These are phyloP conservation scores for Halophytophthora batemanensis DNA, from an alignment of 352 stramenopile genomes.

Conservation along the genomic window DNA sequence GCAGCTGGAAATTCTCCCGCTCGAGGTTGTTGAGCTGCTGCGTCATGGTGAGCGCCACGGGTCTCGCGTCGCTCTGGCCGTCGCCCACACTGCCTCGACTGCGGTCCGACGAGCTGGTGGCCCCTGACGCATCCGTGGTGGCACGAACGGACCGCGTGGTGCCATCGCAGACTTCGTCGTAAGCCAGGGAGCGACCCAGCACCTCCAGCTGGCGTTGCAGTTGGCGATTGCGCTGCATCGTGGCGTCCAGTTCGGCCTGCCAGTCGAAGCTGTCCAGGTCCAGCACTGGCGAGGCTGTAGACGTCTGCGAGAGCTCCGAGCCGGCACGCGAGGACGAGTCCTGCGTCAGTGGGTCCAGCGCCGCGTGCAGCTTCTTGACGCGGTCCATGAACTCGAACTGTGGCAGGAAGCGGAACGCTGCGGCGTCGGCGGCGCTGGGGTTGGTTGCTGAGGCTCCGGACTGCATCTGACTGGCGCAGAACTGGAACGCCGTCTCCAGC, in stretches of 20 bases:
- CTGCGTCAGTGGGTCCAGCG: constrained; percentile 38
- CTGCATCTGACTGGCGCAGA: constrained; percentile 59
- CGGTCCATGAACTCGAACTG: constrained; percentile 74
- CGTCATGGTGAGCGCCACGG: constrained; percentile 55
- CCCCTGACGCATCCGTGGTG: constrained; percentile 42
- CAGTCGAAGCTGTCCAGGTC: constrained; percentile 42
- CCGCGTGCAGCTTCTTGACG: constrained; percentile 61
- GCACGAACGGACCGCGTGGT: constrained; percentile 26
- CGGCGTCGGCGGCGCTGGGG: constrained; percentile 11
- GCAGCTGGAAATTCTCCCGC: constrained; percentile 68
- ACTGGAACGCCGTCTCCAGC: constrained; percentile 68
- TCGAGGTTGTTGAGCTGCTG: constrained; percentile 74
- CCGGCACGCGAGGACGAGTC: no score
- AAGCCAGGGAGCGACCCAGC: constrained; percentile 48
- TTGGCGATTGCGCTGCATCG: constrained; percentile 60
- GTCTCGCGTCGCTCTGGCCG: constrained; percentile 29
- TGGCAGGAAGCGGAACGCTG: constrained; percentile 53
- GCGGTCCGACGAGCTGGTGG: constrained; percentile 26
- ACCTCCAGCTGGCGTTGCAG: constrained; percentile 67
- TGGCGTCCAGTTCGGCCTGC: constrained; percentile 42
- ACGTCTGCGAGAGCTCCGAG: constrained; percentile 17
- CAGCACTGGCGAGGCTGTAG: constrained; percentile 7
- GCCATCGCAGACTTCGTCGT: constrained; percentile 23
- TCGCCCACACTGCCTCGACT: constrained; percentile 24
- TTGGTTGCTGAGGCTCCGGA: constrained; percentile 11